A percentile compares a stretch with the other conserved stretches of the same genome.
Conservation (phyloP, 805 yeast genomes). For the Kuraishia floccosa region DNA sequence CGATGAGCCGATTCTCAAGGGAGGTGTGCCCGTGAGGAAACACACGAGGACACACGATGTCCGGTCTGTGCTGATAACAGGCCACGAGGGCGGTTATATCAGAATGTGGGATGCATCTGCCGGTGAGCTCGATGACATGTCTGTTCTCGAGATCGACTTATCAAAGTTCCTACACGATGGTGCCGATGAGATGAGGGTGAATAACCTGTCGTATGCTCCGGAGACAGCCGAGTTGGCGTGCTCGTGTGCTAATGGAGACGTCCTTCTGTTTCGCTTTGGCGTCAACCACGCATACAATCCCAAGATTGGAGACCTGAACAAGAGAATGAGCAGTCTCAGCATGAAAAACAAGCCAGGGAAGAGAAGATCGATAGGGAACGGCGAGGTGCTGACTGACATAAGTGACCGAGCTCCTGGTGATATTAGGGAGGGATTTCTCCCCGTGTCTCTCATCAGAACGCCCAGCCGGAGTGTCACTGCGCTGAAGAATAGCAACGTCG, state of each 20-base stretch:
- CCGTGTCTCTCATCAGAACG: slow-evolving; percentile 34
- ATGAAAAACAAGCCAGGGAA: slow-evolving; percentile 15
- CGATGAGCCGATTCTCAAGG: slow-evolving; percentile 41
- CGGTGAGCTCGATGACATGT: slow-evolving; percentile 52
- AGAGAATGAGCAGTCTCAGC: slow-evolving; percentile 17
- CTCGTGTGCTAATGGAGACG: slow-evolving; percentile 59
- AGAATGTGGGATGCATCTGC: slow-evolving; percentile 78
- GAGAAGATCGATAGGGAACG: slow-evolving; percentile 4
- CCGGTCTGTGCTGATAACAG: slow-evolving; percentile 62
- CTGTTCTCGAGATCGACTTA: slow-evolving; percentile 49
- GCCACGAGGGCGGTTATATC: slow-evolving; percentile 78
- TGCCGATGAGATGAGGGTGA: slow-evolving; percentile 33
- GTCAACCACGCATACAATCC: slow-evolving; percentile 34
- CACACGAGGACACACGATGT: slow-evolving; percentile 34
- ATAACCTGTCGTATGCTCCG: slow-evolving; percentile 61
- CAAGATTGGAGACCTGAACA: slow-evolving; percentile 6
- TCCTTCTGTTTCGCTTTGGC: slow-evolving; percentile 64
- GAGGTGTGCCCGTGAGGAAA: slow-evolving; percentile 64
- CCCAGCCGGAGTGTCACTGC: slow-evolving; percentile 43
- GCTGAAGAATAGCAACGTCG: slow-evolving; percentile 59
- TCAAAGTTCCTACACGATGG: slow-evolving; percentile 32
- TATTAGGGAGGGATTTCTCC: slow-evolving; percentile 51
- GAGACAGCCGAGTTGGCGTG: slow-evolving; percentile 68
- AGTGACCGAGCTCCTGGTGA: slow-evolving; percentile 38
- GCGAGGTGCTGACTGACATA: slow-evolving; percentile 30